These are phyloP conservation scores for Flammula alnicola DNA, from an alignment of 1,284 basidiomycete species.

Conservation along the genomic window DNA sequence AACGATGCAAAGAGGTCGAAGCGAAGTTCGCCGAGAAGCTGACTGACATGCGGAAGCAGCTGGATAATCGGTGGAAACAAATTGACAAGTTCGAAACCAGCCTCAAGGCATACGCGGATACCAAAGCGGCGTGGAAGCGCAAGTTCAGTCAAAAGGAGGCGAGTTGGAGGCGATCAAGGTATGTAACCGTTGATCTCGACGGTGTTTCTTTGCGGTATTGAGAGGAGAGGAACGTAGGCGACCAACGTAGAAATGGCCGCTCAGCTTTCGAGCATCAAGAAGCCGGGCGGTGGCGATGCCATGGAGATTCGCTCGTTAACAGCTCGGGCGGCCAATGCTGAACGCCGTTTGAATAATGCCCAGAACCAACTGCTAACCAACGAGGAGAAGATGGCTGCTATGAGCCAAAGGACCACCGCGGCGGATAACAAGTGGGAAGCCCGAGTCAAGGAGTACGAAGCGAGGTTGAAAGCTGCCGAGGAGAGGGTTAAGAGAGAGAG, in stretches of 20 bases:
- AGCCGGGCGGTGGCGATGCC: constrained; percentile 67
- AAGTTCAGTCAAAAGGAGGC: constrained; percentile 81
- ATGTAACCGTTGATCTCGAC: constrained; percentile 16
- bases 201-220: background rate
- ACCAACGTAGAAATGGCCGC: constrained; percentile 79
- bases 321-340: constrained; percentile 78
- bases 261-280: constrained; percentile 72
- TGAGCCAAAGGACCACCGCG: constrained; percentile 69
- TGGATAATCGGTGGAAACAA: constrained; percentile 89
- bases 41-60: constrained; percentile 82
- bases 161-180: constrained; percentile 90
- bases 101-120: constrained; percentile 84
- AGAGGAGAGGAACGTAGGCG: constrained; percentile 43
- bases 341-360: constrained; percentile 80
- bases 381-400: constrained; percentile 80
- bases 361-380: constrained; percentile 82
- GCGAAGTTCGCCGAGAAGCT: constrained; percentile 72
- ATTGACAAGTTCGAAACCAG: constrained; percentile 93
- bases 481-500: constrained; percentile 95
- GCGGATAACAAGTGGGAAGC: constrained; percentile 92
- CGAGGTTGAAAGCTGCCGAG: constrained; percentile 81
- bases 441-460: constrained; percentile 90
- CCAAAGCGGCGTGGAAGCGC: constrained; percentile 86
- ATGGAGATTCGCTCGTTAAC: constrained; percentile 75
- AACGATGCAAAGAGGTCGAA: constrained; percentile 84